A percentile compares a stretch with the other conserved stretches of the same genome.
Evolutionary conservation across 2,329 filamentous ascomycete species (phyloP).

Genomic region (Escovopsis sp.): DNA sequence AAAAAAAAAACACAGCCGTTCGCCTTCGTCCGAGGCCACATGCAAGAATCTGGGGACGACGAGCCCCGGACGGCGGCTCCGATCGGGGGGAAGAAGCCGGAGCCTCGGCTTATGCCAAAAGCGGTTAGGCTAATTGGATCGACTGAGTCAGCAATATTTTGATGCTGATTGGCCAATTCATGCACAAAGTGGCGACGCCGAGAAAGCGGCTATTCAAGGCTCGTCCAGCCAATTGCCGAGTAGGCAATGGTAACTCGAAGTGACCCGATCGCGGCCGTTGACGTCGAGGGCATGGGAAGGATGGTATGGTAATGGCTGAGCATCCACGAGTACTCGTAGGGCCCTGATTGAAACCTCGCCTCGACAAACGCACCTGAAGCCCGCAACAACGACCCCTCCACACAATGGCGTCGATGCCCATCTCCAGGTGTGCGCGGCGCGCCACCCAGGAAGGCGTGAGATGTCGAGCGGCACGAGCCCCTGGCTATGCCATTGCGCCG

Average conservation of each 20-base stretch:
- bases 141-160: no score
- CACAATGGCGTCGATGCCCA: slow-evolving; percentile 23
- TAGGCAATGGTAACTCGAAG: slow-evolving; percentile 7
- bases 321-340: no score
- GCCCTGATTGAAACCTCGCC: no score
- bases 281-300: not conserved
- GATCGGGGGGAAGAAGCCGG: no score
- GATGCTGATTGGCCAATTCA: not conserved
- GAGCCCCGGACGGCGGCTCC: no score
- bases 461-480: slow-evolving; percentile 13
- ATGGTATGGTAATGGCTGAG: not conserved
- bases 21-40: no score
- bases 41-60: no score
- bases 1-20: no score
- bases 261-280: not conserved
- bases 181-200: not conserved
- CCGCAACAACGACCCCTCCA: slow-evolving; percentile 4
- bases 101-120: no score
- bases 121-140: no score
- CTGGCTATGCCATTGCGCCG: slow-evolving; percentile 11
- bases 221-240: slow-evolving; percentile 10
- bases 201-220: slow-evolving; percentile 3
- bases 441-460: slow-evolving; percentile 19
- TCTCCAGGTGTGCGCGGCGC: slow-evolving; percentile 26
- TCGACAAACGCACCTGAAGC: no score